These are phyloP conservation scores for Suillus bovinus DNA, from an alignment of 768 basidiomycete species.

Conservation along the genomic window DNA sequence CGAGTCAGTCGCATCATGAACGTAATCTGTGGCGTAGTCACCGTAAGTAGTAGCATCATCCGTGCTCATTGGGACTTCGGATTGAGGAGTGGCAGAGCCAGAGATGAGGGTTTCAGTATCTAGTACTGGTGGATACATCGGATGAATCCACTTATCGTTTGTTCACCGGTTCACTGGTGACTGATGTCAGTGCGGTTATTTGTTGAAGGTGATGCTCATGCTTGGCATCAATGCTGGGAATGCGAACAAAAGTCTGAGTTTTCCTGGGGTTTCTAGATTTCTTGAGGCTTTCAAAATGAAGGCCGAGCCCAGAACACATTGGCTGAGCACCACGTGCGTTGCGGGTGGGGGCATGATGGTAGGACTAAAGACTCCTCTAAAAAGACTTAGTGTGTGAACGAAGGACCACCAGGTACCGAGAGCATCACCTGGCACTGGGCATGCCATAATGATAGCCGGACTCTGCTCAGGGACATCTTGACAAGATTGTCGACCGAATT, in stretches of 20 bases:
- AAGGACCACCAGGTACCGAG: not conserved
- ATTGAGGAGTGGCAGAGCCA: not conserved
- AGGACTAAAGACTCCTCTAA: too few relatives aligned
- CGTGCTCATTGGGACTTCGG: not conserved
- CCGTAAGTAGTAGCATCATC: not conserved
- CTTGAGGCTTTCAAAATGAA: conserved; percentile 18
- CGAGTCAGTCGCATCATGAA: not conserved
- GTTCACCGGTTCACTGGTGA: too few relatives aligned
- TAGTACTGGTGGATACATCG: not conserved
- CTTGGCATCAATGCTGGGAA: not conserved
- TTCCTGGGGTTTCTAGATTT: conserved; percentile 15
- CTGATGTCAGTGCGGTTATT: not conserved
- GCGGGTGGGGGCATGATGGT: not conserved
- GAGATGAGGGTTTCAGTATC: not conserved
- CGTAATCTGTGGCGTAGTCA: not conserved
- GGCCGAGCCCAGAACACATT: conserved; percentile 15
- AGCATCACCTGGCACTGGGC: not conserved
- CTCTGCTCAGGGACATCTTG: not conserved
- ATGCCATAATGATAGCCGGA: not conserved
- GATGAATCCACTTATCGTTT: too few relatives aligned
- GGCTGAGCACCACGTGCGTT: not conserved
- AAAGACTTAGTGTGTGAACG: not conserved
- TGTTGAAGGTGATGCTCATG: not conserved
- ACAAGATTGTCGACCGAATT: too few relatives aligned
- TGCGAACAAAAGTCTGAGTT: not conserved